These are phyloP conservation scores for Cairneyella variabilis DNA, from an alignment of 495 filamentous ascomycete species.

Conservation along the genomic window DNA sequence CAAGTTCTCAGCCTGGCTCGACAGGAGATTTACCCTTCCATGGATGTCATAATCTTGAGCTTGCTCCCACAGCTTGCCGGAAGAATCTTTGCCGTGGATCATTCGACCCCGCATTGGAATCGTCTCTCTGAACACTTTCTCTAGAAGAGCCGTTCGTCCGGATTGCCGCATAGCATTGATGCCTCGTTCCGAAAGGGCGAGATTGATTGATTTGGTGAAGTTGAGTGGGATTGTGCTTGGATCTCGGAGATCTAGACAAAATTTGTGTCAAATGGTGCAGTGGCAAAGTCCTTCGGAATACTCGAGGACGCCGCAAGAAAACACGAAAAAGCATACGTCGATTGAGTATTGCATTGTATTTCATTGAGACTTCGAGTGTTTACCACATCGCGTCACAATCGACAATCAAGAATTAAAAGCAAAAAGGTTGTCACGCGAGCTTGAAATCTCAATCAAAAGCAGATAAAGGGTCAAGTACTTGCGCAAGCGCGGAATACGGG, in stretches of 20 bases:
- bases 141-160: conserved; percentile 57
- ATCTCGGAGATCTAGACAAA: conserved; percentile 70
- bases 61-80: conserved; percentile 67
- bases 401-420: too few relatives aligned
- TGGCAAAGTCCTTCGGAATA: too few relatives aligned
- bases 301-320: too few relatives aligned
- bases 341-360: too few relatives aligned
- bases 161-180: conserved; percentile 78
- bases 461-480: too few relatives aligned
- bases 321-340: too few relatives aligned
- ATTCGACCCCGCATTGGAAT: conserved; percentile 97
- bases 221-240: conserved; percentile 82
- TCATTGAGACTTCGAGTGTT: too few relatives aligned
- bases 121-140: conserved; percentile 67
- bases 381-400: too few relatives aligned
- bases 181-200: conserved; percentile 92
- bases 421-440: too few relatives aligned
- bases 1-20: conserved; percentile 9
- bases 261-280: too few relatives aligned
- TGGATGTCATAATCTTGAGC: conserved; percentile 87
- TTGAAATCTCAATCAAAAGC: too few relatives aligned
- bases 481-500: not conserved
- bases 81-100: conserved; percentile 74
- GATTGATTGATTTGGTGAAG: conserved; percentile 96
- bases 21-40: conserved; percentile 59